Evolutionary conservation across 495 filamentous ascomycete species (phyloP).

Genomic region (Penicillium subrubescens): DNA sequence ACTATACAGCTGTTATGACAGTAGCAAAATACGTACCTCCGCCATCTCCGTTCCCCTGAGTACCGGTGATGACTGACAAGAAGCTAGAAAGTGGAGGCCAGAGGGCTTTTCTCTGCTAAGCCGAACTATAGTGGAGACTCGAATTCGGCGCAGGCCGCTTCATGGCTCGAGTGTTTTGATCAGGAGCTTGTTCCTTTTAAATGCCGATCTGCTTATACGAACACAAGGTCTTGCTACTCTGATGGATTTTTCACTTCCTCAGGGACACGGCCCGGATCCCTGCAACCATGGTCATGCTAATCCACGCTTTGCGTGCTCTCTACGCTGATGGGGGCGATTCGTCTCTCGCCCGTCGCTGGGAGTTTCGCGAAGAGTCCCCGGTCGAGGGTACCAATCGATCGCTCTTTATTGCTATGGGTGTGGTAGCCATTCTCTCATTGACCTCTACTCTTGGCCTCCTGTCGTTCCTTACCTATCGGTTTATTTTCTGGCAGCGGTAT

Average conservation of each 20-base stretch:
- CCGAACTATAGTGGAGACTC: not conserved
- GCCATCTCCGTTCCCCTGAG: not conserved
- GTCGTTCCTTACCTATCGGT: conserved; percentile 57
- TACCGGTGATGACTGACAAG: not conserved
- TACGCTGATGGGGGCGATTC: conserved; percentile 10
- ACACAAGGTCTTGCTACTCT: not conserved
- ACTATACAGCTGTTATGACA: conserved; percentile 8
- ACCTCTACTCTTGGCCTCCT: conserved; percentile 53
- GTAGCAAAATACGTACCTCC: conserved; percentile 4
- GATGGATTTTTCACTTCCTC: not conserved
- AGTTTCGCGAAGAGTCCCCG: conserved; percentile 22
- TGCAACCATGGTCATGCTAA: conserved; percentile 16
- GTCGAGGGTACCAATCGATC: conserved; percentile 27
- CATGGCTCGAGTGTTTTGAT: not conserved
- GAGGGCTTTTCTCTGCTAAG: not conserved
- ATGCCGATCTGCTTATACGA: conserved; percentile 7
- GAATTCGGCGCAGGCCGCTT: not conserved
- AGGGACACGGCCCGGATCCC: not conserved
- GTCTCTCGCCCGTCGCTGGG: conserved; percentile 25
- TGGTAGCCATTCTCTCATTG: conserved; percentile 59
- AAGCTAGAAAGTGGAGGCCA: not conserved
- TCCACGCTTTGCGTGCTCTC: conserved; percentile 23
- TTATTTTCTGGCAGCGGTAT: conserved; percentile 56
- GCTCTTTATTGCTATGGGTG: conserved; percentile 58
- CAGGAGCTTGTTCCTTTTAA: not conserved